These are phyloP conservation scores for Cyberlindnera euphorbiae DNA, from an alignment of 805 yeast species.

Conservation along the genomic window DNA sequence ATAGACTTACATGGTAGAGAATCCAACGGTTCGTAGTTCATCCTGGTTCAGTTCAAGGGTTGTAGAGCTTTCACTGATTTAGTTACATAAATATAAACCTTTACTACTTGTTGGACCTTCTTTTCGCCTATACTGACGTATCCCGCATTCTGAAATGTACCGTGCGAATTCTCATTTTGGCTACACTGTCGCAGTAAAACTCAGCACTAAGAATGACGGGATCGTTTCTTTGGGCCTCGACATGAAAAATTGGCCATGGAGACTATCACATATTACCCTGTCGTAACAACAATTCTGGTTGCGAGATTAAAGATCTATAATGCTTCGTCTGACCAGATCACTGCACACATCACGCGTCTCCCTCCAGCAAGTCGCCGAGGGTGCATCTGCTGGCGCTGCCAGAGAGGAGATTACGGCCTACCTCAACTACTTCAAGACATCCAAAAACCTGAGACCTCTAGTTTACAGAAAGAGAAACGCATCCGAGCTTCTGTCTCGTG, in stretches of 20 bases:
- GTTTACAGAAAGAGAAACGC: conserved; percentile 39
- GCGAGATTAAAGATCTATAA: background rate
- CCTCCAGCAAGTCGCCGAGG: conserved; percentile 8
- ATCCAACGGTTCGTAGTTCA: conserved; percentile 33
- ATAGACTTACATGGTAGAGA: conserved; percentile 40
- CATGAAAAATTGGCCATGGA: conserved; percentile 5
- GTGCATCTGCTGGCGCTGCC: conserved; percentile 10
- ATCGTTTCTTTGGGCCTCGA: no score
- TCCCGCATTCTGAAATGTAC: conserved; percentile 10
- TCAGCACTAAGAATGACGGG: conserved; percentile 16
- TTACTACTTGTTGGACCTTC: no score
- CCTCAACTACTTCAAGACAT: conserved; percentile 31
- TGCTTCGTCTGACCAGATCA: conserved; percentile 17
- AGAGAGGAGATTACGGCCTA: conserved; percentile 28
- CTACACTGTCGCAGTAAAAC: conserved; percentile 5
- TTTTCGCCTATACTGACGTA: background rate
- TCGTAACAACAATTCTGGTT: no score
- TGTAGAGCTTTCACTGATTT: no score
- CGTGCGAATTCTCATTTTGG: background rate
- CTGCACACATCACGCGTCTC: conserved; percentile 13
- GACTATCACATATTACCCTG: no score
- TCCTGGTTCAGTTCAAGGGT: no score
- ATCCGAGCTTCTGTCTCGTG: conserved; percentile 33
- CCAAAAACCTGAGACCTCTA: conserved; percentile 30
- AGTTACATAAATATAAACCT: no score